A percentile compares a stretch with the other conserved stretches of the same genome.
Conservation (phyloP, 768 basidiomycete genomes). For the Termitomyces sp. region DNA sequence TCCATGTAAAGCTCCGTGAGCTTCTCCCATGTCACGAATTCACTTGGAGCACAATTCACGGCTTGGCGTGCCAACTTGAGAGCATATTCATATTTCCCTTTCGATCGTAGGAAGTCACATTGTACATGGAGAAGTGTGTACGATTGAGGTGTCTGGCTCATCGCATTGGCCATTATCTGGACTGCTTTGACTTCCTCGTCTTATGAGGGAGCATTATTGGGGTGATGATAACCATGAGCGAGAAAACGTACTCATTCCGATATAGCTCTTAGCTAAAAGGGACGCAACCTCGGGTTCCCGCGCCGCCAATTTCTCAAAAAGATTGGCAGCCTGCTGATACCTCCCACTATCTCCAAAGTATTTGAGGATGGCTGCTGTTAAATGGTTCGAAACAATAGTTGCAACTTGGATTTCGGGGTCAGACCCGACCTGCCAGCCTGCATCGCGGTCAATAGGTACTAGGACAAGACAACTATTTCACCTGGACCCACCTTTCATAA, state of each 20-base stretch:
- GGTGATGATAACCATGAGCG: not conserved
- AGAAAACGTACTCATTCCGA: constrained; percentile 87
- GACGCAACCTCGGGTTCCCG: constrained; percentile 87
- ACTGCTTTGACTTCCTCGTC: constrained; percentile 99
- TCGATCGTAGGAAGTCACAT: constrained; percentile 87
- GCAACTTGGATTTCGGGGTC: constrained; percentile 99
- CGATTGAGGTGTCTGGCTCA: constrained; percentile 83
- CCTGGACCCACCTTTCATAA: constrained; percentile 58
- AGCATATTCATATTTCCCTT: constrained; percentile 84
- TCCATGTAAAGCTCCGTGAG: constrained; percentile 94
- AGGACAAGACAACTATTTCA: not conserved
- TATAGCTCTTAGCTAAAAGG: constrained; percentile 81
- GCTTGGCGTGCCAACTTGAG: constrained; percentile 89
- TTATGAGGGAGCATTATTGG: constrained; percentile 22
- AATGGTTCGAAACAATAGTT: constrained; percentile 92
- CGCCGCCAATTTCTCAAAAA: constrained; percentile 87
- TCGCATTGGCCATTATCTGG: constrained; percentile 82
- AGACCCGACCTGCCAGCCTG: constrained; percentile 98
- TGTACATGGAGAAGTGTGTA: constrained; percentile 94
- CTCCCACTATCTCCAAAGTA: constrained; percentile 94
- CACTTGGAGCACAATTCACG: constrained; percentile 96
- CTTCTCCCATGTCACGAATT: constrained; percentile 99
- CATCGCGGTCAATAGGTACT: not conserved
- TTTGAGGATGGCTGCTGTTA: constrained; percentile 92
- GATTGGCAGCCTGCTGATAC: constrained; percentile 81